Base-by-base conservation (phyloP, 129 eudicot species). In the Apium graveolens region DNA sequence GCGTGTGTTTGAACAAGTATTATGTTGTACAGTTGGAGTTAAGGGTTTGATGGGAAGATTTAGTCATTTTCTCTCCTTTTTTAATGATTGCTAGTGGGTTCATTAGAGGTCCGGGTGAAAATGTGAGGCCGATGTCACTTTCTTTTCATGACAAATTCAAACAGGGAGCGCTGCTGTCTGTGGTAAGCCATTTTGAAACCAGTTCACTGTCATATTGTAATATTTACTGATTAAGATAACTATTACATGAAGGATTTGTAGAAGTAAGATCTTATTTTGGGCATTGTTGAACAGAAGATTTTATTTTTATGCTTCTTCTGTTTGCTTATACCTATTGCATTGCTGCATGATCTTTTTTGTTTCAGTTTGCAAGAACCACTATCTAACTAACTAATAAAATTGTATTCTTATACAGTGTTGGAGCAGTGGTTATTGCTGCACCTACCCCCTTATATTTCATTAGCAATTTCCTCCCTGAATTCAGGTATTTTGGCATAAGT, bases 91-190 rank as follows among this genome's bases (percentile, higher is more conserved):
- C 55, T 85, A 95, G 98, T 86, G 99, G 99, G 77, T 96, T 96
- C 84, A 89, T 95, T 65, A 86, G 99, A 86, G 99, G 99, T 53
- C 99, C 99, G 31, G 99, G 99, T 62, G 92, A 96, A 63, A 86
- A 86, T 79, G 88, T 90, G 51, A 96, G 89, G 91, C 92, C 97
- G 51, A 34, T 92, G 48, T 69, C 96, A 26, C 87, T 96, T 84
- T 86, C 99, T 53, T 95, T 95, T 77, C 92, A 95, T 82, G 85
- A 95, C 88, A 95, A 92, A 83, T 92, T 86, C 79, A 92, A 95
- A 79, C 95, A 90, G 82, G 97, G 99, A 41, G 96, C 97, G 1
- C 86, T 96, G 82, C 90, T 96, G 76, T 92, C 99, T 11, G 97
- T 96, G 91, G 98, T 91, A 81, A 88, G 91, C 82, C 81, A 43